Conservation (phyloP, 2,329 filamentous ascomycete genomes). For the Beauveria bassiana region DNA sequence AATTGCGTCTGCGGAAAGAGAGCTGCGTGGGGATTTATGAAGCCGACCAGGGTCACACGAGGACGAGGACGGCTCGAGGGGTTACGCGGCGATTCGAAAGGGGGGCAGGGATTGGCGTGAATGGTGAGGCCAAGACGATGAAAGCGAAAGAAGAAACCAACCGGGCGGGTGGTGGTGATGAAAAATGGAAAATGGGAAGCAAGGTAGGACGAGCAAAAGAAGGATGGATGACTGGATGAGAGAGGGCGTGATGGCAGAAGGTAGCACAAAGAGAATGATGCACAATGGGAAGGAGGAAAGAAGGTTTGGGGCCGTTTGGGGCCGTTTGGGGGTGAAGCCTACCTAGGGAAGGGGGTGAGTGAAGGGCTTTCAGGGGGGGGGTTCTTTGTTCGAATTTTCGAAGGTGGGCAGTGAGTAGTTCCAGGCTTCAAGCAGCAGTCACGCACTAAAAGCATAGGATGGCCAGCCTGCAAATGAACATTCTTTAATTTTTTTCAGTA, state of each 20-base stretch:
- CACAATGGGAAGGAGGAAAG: too few species aligned
- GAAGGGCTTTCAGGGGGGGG: background rate
- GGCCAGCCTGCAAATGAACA: too few species aligned
- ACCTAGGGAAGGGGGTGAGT: background rate
- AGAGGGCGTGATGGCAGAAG: background rate
- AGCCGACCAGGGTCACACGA: constrained; percentile 1
- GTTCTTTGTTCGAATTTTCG: too few species aligned
- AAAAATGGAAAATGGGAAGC: background rate
- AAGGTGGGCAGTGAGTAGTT: too few species aligned
- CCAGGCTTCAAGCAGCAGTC: too few species aligned
- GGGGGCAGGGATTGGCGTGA: background rate
- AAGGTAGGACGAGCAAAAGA: background rate
- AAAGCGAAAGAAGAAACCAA: background rate
- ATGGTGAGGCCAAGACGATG: background rate
- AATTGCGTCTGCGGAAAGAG: background rate
- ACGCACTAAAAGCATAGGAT: too few species aligned
- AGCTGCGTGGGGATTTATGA: background rate
- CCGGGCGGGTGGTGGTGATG: background rate
- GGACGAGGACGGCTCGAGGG: background rate
- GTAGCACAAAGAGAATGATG: too few species aligned
- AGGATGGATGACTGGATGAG: background rate
- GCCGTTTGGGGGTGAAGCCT: background rate
- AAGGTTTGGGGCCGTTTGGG: too few species aligned
- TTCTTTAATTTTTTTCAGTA: too few species aligned
- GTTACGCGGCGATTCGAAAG: background rate